Evolutionary conservation across 2,329 filamentous ascomycete genomes (phyloP).

Genomic region (Chaetomium globosum): DNA sequence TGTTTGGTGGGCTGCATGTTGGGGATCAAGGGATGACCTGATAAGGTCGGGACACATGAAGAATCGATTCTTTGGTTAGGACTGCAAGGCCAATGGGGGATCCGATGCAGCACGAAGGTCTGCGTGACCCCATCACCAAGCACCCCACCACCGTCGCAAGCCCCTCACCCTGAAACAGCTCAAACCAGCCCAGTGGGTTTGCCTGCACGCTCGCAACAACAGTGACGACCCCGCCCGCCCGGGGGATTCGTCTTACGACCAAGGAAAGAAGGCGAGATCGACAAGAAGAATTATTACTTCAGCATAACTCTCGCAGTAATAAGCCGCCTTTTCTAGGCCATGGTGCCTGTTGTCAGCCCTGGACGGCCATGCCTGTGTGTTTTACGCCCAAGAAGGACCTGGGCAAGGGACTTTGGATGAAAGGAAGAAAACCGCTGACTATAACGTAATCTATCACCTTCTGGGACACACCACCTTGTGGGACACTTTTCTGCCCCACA

Average conservation of each 20-base stretch:
- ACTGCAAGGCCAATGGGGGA: slow-evolving; percentile 9
- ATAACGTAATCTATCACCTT: no score
- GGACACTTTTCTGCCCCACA: no score
- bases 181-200: slow-evolving; percentile 12
- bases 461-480: no score
- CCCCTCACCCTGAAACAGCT: slow-evolving; percentile 21
- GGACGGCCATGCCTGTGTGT: background rate
- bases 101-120: background rate
- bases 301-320: background rate
- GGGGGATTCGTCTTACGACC: background rate
- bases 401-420: background rate
- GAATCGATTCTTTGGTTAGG: background rate
- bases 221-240: background rate
- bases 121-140: slow-evolving; percentile 16
- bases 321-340: background rate
- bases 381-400: background rate
- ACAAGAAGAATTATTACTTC: background rate
- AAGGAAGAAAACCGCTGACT: background rate
- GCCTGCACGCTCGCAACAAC: background rate
- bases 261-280: background rate
- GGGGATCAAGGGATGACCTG: slow-evolving; percentile 6
- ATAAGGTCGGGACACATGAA: slow-evolving; percentile 12
- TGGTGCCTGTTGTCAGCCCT: background rate
- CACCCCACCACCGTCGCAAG: slow-evolving; percentile 23
- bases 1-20: slow-evolving; percentile 14